Base-by-base conservation (phyloP, 495 filamentous ascomycete genomes). In the Daldinia concentrica region DNA sequence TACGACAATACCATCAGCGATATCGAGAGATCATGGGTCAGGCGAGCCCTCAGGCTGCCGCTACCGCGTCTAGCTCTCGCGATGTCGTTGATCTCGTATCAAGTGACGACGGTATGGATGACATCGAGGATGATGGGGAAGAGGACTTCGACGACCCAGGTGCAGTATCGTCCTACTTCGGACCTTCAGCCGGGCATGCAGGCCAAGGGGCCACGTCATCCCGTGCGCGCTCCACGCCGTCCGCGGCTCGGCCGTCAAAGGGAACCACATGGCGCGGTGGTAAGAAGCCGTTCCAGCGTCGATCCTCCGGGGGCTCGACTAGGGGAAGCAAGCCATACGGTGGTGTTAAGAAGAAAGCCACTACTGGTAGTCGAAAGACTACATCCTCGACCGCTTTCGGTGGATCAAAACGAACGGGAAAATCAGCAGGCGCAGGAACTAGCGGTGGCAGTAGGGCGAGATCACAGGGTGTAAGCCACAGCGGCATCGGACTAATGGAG, bases 81-180 rank as follows among this genome's bases (percentile, higher is more conserved):
- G 89, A 89, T 66, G 86, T 93, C 19, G 90, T 93, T 71, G 86
- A 90, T 66, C 82, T 91, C 29, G 84, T 90, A 71, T 90, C 87
- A 66, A 85, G 84, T 34, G 89, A 91, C 52, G 84, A 86, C 43
- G 90, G 91, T 37, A 83, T 84, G 37, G 82, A 82, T 30, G 77
- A 82, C 22, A 83, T 85, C 45, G 80, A 81, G 26, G 79, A 85
- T 32, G 77, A 79, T 4, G 79, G 80, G 5, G 78, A 77, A 7
- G 78, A 77, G 27, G 74, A 81, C 17, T 78, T 60, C 11, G 84
- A 87, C 15, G 76, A 76, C 9, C 78, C 80, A 8, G 80, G 77
- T 12, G 74, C 82, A 27, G 79, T 77, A 26, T 79, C 78, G 8
- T 68, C 80, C 7, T 90, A 86, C 67, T 90, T 88, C 52, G 69